A percentile compares a stretch with the other conserved stretches of the same genome.
Conservation (phyloP, 164 flowering plant species). For the Euptelea pleiosperma region DNA sequence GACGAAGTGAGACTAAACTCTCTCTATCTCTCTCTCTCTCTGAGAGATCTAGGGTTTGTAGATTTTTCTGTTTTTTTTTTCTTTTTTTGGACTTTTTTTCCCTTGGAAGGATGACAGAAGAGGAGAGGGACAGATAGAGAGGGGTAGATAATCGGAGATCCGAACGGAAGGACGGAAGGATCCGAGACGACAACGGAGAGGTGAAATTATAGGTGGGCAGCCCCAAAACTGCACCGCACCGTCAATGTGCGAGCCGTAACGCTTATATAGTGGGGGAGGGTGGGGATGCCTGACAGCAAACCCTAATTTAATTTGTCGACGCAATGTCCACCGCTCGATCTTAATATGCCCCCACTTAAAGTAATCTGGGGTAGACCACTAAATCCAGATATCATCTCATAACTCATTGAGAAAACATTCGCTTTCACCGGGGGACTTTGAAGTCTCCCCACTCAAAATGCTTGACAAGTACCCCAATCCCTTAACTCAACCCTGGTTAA, state of each 20-base stretch:
- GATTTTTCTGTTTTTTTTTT: conserved; percentile 4
- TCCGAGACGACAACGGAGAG: conserved; percentile 7
- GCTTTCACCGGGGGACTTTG: too few relatives aligned
- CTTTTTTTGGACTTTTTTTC: conserved; percentile 1
- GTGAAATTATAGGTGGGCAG: neutral
- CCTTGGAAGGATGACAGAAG: neutral
- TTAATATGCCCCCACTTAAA: too few relatives aligned
- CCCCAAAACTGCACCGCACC: conserved; percentile 15
- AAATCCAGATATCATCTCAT: too few relatives aligned
- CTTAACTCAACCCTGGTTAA: too few relatives aligned
- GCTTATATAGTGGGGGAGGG: neutral
- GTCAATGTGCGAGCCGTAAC: conserved; percentile 5
- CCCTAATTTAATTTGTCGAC: neutral
- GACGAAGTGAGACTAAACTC: neutral
- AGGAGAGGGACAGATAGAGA: conserved; percentile 5
- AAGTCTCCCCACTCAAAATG: too few relatives aligned
- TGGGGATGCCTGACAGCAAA: neutral
- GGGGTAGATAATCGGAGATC: conserved; percentile 9
- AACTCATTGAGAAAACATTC: too few relatives aligned
- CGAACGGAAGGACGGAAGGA: conserved; percentile 1
- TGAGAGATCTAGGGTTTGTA: neutral
- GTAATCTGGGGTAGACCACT: too few relatives aligned
- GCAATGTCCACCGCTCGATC: neutral
- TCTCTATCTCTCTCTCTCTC: too few relatives aligned
- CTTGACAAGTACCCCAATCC: too few relatives aligned